Conservation (phyloP, 2,329 filamentous ascomycete species). For the Gnomoniopsis smithogilvyi region DNA sequence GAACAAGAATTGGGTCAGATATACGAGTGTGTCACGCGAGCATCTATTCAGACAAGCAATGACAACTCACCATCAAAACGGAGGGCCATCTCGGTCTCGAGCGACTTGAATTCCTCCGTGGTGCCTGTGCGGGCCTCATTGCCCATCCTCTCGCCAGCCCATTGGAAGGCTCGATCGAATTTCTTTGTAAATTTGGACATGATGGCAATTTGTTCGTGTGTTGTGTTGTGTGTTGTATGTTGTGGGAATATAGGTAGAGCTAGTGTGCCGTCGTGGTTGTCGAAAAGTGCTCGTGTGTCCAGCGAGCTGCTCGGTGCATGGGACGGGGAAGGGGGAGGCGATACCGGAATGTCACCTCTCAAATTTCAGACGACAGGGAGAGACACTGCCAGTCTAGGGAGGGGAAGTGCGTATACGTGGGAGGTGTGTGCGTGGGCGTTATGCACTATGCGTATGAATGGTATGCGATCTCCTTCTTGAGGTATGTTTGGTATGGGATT, state of each 20-base stretch:
- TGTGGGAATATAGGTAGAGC: no score
- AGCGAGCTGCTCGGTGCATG: neutral
- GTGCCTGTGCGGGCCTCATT: slow-evolving; percentile 81
- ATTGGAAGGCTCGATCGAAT: slow-evolving; percentile 94
- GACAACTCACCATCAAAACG: slow-evolving; percentile 72
- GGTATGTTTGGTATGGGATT: no score
- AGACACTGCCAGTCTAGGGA: neutral
- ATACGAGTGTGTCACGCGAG: slow-evolving; percentile 4
- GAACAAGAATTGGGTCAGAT: slow-evolving; percentile 12
- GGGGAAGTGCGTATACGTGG: neutral
- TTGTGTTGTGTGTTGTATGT: neutral
- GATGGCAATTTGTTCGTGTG: neutral
- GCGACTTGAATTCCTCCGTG: slow-evolving; percentile 84
- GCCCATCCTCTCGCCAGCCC: slow-evolving; percentile 96
- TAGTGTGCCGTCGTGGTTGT: neutral
- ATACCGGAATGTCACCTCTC: neutral
- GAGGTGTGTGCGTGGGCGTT: neutral
- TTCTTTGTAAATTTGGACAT: slow-evolving; percentile 70
- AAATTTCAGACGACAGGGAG: neutral
- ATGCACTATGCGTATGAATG: neutral
- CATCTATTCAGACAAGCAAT: neutral
- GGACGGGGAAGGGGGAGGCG: neutral
- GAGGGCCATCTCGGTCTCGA: slow-evolving; percentile 88
- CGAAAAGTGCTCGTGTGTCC: neutral
- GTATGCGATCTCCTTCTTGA: no score